Conservation (phyloP, 192 early-diverging fungal genomes). For the Coemansia interrupta region DNA sequence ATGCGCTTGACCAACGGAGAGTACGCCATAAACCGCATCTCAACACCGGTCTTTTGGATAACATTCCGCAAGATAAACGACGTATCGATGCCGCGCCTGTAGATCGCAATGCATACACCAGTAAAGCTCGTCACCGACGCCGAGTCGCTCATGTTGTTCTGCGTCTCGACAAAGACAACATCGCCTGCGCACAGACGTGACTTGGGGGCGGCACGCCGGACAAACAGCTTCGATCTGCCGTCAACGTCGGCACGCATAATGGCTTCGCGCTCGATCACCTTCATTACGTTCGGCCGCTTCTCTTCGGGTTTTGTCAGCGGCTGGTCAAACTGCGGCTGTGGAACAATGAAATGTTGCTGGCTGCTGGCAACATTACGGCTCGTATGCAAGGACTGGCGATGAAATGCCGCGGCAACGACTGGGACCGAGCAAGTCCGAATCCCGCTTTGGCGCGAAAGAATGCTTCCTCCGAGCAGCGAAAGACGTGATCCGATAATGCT, state of each 20-base stretch:
- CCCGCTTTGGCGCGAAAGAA: not conserved
- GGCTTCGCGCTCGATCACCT: slow-evolving; percentile 62
- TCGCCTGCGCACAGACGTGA: slow-evolving; percentile 59
- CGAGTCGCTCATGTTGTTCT: slow-evolving; percentile 56
- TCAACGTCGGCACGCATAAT: slow-evolving; percentile 57
- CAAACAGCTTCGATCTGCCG: slow-evolving; percentile 61
- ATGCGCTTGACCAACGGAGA: slow-evolving; percentile 75
- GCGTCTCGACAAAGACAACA: slow-evolving; percentile 66
- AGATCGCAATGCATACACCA: slow-evolving; percentile 71
- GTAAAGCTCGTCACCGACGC: slow-evolving; percentile 60
- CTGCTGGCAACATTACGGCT: not conserved
- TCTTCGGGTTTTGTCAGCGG: slow-evolving; percentile 34
- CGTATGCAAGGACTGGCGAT: not conserved
- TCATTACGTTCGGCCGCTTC: slow-evolving; percentile 61
- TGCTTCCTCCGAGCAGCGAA: not conserved
- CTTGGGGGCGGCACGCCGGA: slow-evolving; percentile 56
- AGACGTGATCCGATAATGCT: not conserved
- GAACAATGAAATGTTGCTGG: slow-evolving; percentile 32
- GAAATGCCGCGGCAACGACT: not conserved
- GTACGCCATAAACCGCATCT: slow-evolving; percentile 68
- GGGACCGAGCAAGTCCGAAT: not conserved
- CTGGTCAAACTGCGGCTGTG: slow-evolving; percentile 48
- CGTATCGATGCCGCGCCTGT: slow-evolving; percentile 68
- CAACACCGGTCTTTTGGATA: slow-evolving; percentile 72
- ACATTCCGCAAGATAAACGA: slow-evolving; percentile 76